Evolutionary conservation across 495 filamentous ascomycete genomes (phyloP), one percentile per base, ranked within the genome.

Genomic region (Wilcoxina mikolae): DNA sequence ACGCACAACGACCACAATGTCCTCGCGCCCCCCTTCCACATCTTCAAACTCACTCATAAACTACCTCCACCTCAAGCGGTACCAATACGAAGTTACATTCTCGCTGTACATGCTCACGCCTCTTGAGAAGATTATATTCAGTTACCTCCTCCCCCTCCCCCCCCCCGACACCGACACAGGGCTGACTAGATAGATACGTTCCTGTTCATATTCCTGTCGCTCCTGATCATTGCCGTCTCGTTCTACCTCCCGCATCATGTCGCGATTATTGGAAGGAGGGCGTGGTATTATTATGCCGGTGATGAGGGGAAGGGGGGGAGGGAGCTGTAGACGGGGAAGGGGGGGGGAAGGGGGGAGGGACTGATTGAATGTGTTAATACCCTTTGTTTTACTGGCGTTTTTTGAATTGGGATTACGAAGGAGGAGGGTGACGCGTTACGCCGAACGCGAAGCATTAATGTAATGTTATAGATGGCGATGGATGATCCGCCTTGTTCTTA

Each of bases 211-310:
- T 79, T 93, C 64, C 68, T 85, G 68, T 79, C 79, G 59, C 81
- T 96, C 74, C 78, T 94, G 63, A 75, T 87, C 57, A 83, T 88
- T 61, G 91, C 84, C 54, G 79, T 78, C 59, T 83, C 83, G 41
- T 78, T 96, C 56, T 98, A 98, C 72, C 83, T 98, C 18, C 91
- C 91, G 20, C 81, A 90, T 56, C 91, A 96, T 68, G 68, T 96
- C 61, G 71, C 78, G 58, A 77, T 79, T 57, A 81, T 98, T 61
- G 75, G 82, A 59, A 75, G 76, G 61, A 81, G 90, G 64, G 78
- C 87, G 25, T 94, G 87, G 80, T 98, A 94, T 72, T 98, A 98
- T 75, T 87, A 86, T 61, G 81, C 78, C 55, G 87, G 87, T 48
- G 87, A 89, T 62, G 83, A 85, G 54, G 64, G 62, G 57, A 52